Base-by-base conservation (phyloP, 2,329 filamentous ascomycete genomes). In the Ophiostoma tasmaniense region DNA sequence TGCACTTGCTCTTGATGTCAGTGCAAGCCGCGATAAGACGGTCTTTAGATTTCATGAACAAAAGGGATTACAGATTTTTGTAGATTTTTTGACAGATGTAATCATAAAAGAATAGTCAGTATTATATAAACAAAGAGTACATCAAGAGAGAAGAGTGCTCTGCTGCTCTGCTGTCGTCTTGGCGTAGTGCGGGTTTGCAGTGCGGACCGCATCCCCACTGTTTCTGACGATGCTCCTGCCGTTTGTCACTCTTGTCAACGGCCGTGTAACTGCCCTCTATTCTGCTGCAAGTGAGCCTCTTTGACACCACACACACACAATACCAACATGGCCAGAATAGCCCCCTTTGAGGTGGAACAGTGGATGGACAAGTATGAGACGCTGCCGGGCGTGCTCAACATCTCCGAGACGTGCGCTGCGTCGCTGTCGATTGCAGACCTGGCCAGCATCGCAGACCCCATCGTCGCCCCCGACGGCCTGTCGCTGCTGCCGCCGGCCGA, bases 351-450 rank as follows among this genome's bases (percentile, higher is more conserved):
- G 20, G 90, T 95, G 10, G 92, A 96, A 79, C 78, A 87, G 77
- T 89, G 87, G 87, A 88, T 89, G 85, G 84, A 87, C 77, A 78
- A 80, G 68, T 86, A 87, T 72, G 85, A 88, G 75, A 81, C 74
- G 10, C 86, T 82, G 2, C 83, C 84, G 0, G 81, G 81, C 5
- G 82, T 85, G 1, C 76, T 88, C 76, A 93, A 96, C 77, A 85
- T 94, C 66, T 89, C 90, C 69, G 91, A 94, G 78, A 94, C 91
- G 0, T 94, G 91, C 75, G 89, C 87, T 69, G 87, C 89, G 2
- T 92, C 90, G 3, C 81, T 94, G 28, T 93, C 90, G 0, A 80
- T 94, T 70, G 83, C 89, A 30, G 85, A 93, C 65, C 82, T 94
- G 4, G 79, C 83, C 11, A 84, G 25, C 64, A 82, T 94, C 3